Base-by-base conservation (phyloP, 2,329 filamentous ascomycete species). In the Venturia asperata region DNA sequence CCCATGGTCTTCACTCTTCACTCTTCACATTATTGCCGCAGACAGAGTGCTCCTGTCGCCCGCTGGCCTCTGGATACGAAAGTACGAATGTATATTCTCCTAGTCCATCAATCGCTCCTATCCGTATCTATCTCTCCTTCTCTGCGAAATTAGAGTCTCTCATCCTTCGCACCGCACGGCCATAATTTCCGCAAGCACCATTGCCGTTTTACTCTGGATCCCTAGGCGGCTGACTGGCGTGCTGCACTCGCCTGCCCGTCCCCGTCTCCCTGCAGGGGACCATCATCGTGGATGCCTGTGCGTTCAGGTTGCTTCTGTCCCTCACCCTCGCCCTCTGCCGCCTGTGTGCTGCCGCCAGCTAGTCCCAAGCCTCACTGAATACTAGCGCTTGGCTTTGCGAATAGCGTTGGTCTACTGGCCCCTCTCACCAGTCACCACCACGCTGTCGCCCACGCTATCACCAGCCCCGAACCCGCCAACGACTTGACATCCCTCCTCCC, bases 191-290 rank as follows among this genome's bases (percentile, higher is more conserved):
- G 52, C 52, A 30, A 58, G 13, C 52, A 58, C 52, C 30, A 6
- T 34, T 34, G 30, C 30, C 52, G 52, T 58, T 58, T 58, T n/a
- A 58, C 19, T 37, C 52, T 21, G 52, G 30, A 6, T 34, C 52
- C 30, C 21, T 13, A 19, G 47, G 47, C 24, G 21, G 47, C 47
- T 52, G 47, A 52, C 47, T 52, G 47, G 47, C 47, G 47, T 7
- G n/a, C 21, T 30, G 47, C 47, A 11, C 6, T 37, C 37, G 27
- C 52, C 30, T 39, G 24, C 52, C n/a, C n/a, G n/a, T n/a, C n/a
- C n/a, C n/a, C 52, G 52, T 58, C 52, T 21, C 42, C 17, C 47
- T 58, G 52, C 52, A 58, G 27, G 52, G 52, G 52, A 17, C n/a
- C 7, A 11, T 24, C 19, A 49, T 49, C n/a, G 1, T 24, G 45